phyloP scores from a whole-genome alignment of 345 rosid genomes.

The Lepidium didymum region DNA sequence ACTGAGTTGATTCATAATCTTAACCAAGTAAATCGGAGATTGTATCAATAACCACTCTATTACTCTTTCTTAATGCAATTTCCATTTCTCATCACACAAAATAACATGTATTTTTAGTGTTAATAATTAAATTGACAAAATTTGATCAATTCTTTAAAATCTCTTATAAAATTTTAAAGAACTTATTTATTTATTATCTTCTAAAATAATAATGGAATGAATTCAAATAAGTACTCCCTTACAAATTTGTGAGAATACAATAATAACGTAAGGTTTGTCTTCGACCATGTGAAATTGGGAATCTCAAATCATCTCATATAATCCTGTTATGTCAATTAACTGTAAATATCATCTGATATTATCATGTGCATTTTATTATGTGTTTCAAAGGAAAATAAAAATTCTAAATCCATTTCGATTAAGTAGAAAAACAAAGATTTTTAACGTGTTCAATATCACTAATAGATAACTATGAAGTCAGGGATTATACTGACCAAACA shows the following conservation, averaged over 20 bases:
- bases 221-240: background rate
- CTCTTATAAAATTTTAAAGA: too few relatives aligned
- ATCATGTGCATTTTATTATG: background rate
- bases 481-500: background rate
- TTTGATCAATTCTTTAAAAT: too few relatives aligned
- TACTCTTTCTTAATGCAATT: background rate
- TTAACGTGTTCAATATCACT: background rate
- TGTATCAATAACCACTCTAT: too few relatives aligned
- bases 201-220: background rate
- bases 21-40: too few relatives aligned
- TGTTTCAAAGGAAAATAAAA: background rate
- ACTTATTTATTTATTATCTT: background rate
- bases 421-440: too few relatives aligned
- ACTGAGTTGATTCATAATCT: too few relatives aligned
- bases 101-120: too few relatives aligned
- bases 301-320: background rate
- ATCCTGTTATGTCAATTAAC: background rate
- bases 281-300: background rate
- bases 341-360: too few relatives aligned
- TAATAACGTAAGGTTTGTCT: background rate
- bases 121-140: too few relatives aligned
- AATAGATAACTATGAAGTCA: background rate
- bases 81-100: background rate
- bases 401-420: background rate
- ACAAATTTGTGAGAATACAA: background rate